Percentiles rank a stretch among this genome's conserved stretches.
Conservation (phyloP, 805 yeast species). For the Ogataea ramenticola region DNA sequence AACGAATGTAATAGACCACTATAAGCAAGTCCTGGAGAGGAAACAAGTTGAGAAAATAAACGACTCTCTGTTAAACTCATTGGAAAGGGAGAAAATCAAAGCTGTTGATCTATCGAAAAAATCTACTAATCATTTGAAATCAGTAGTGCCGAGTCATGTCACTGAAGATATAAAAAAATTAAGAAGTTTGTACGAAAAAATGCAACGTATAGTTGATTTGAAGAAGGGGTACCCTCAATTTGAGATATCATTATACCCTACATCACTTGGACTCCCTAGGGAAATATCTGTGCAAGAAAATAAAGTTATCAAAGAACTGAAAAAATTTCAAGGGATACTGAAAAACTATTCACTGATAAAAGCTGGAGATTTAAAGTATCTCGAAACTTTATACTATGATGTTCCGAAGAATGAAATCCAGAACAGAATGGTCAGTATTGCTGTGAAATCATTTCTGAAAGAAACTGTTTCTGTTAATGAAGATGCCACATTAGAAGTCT, state of each 20-base stretch:
- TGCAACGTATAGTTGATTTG: conserved; percentile 1
- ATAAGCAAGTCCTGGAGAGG: background rate
- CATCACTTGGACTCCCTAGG: conserved; percentile 68
- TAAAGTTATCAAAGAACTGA: conserved; percentile 18
- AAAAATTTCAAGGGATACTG: background rate
- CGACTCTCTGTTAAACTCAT: background rate
- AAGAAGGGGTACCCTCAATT: conserved; percentile 3
- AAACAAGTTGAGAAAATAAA: no score
- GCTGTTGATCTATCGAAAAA: background rate
- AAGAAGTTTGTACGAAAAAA: no score
- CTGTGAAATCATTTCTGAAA: conserved; percentile 11
- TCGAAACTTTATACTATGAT: background rate
- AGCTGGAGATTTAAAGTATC: background rate
- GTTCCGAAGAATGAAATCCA: background rate
- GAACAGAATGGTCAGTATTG: conserved; percentile 3
- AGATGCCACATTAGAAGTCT: conserved; percentile 9
- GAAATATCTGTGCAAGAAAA: conserved; percentile 48
- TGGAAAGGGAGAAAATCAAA: no score
- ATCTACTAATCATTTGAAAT: background rate
- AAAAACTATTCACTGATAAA: background rate
- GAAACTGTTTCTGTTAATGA: conserved; percentile 7
- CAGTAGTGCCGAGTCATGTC: background rate
- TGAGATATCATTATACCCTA: conserved; percentile 73
- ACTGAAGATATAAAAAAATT: background rate
- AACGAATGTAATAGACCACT: background rate